These are phyloP conservation scores for Buxus sempervirens DNA, from an alignment of 164 flowering plant species.

Conservation along the genomic window DNA sequence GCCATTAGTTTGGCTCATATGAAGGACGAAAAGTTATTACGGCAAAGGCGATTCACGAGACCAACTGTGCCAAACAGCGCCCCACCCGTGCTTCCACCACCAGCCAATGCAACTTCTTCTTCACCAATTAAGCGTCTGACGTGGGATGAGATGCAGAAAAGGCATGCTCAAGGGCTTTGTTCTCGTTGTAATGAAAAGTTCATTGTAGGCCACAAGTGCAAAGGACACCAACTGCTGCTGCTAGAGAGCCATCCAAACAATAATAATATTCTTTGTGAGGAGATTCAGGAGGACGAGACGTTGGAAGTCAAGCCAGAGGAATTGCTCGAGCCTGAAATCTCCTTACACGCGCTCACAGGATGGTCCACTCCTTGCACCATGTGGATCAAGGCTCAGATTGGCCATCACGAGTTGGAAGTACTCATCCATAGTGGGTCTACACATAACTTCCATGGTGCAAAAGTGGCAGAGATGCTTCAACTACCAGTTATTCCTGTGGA, in stretches of 20 bases:
- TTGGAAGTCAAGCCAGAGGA: too few relatives aligned
- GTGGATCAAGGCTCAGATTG: background rate
- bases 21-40: background rate
- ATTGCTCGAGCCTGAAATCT: background rate
- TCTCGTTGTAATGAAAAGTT: background rate
- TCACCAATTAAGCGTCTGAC: background rate
- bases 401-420: too few relatives aligned
- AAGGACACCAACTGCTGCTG: background rate
- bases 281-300: background rate
- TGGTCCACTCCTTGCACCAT: background rate
- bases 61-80: background rate
- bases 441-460: too few relatives aligned
- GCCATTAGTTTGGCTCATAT: background rate
- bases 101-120: background rate
- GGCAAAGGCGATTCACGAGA: background rate
- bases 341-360: background rate
- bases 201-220: background rate
- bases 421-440: background rate
- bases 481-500: too few relatives aligned
- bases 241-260: background rate
- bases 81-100: background rate
- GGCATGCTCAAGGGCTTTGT: background rate
- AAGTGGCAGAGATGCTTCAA: too few relatives aligned
- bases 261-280: too few relatives aligned
- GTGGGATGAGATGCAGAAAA: constrained; percentile 1